Base-by-base conservation (phyloP, 176 grass and related monocot genomes). In the Aegilops tauschii region DNA sequence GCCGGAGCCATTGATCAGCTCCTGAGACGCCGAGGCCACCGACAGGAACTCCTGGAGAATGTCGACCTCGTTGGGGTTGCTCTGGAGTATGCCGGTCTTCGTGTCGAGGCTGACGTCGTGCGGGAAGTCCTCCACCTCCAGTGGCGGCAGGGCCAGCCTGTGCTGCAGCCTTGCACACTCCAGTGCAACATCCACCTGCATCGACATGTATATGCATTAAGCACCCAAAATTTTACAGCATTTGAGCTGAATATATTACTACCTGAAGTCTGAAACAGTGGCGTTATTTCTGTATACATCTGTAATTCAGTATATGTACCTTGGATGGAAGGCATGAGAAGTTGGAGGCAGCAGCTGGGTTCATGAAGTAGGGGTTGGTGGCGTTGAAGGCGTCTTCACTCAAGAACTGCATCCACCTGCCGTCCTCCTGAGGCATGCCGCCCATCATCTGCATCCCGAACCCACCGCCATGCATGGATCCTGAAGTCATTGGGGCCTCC, bases 151-250 rank as follows among this genome's bases (percentile, higher is more conserved):
- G 32, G 92, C 76, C 61, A 99, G 85, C 87, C 94, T 94, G 36
- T 96, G 92, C 68, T 99, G 94, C 80, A 99, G 80, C 92, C 97
- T 93, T 80, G 90, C 90, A 85, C 97, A 96, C 61, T 96, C 92
- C 81, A 96, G 84, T 62, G 94, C 94, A 30, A 96, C 92, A 65
- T 99, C 92, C 23, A 99, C 92, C 97, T 98, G 87, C 86, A 69
- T 79, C 50, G 16, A 45, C 3, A 4, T 16, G 4, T 62, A 63
- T 0, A 77, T 23, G 65, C 50, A 34, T 14, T 81, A 50, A 40
- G 68, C 35, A 80, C n/a, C 39, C 5, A 12, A 65, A 6, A 28
- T 2, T 6, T 52, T 66, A 14, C 27, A 18, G 47, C 18, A 21
- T 12, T 76, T 73, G 10, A 29, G 20, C 78, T 39, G 34, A 16